Evolutionary conservation across 2,329 filamentous ascomycete species (phyloP).

Genomic region (Epichloe festucae): DNA sequence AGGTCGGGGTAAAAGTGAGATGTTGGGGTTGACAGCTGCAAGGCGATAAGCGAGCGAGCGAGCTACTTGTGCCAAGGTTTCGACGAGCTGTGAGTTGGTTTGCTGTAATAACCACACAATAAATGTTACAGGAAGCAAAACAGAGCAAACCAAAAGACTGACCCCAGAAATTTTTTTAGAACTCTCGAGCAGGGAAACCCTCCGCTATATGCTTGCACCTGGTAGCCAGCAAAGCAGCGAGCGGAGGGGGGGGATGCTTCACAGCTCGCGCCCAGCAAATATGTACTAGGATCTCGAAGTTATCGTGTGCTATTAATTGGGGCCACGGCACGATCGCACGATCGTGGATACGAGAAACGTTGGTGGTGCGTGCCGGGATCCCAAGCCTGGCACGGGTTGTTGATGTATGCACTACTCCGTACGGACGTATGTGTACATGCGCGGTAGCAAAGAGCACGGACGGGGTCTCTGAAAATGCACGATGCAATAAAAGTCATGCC

Average conservation of each 20-base stretch:
- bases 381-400: not conserved
- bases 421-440: not conserved
- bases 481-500: too few relatives aligned
- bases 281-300: not conserved
- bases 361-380: not conserved
- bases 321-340: conserved; percentile 1
- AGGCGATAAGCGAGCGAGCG: not conserved
- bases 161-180: not conserved
- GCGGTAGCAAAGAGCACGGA: not conserved
- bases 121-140: not conserved
- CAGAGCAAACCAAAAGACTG: not conserved
- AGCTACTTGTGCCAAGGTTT: not conserved
- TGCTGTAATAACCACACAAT: not conserved
- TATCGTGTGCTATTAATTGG: not conserved
- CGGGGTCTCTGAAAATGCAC: too few relatives aligned
- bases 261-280: not conserved
- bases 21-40: not conserved
- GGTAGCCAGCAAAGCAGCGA: not conserved
- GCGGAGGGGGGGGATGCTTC: too few relatives aligned
- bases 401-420: not conserved
- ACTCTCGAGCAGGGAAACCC: not conserved
- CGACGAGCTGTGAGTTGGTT: not conserved
- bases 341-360: conserved; percentile 1
- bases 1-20: not conserved
- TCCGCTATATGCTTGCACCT: not conserved